phyloP scores from a whole-genome alignment of 768 basidiomycete genomes.

The Pulveroboletus sp. region DNA sequence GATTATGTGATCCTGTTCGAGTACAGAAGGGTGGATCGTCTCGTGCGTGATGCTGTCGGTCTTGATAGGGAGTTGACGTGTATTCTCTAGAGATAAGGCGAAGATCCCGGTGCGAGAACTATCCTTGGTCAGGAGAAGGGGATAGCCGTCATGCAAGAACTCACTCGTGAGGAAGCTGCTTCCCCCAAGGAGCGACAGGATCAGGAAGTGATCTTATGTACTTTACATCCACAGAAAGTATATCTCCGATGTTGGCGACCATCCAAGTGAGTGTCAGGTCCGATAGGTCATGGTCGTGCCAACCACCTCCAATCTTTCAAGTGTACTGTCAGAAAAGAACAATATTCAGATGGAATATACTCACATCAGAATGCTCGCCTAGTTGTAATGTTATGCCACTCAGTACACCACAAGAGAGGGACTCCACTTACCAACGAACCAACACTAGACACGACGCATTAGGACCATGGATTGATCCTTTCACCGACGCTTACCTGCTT shows the following conservation, averaged over 20 bases:
- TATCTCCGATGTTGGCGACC: conserved; percentile 51
- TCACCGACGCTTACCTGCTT: conserved; percentile 45
- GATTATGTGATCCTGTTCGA: conserved; percentile 38
- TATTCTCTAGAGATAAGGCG: conserved; percentile 37
- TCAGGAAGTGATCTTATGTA: conserved; percentile 48
- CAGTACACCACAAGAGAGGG: not conserved
- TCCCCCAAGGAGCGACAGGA: conserved; percentile 57
- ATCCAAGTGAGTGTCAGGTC: conserved; percentile 64
- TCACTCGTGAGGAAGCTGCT: conserved; percentile 59
- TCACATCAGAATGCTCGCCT: conserved; percentile 29
- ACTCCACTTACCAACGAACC: conserved; percentile 57
- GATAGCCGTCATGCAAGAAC: conserved; percentile 12
- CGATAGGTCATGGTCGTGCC: conserved; percentile 59
- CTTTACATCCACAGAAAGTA: conserved; percentile 50
- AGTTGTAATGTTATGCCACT: conserved; percentile 8
- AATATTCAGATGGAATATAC: not conserved
- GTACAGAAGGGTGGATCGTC: conserved; percentile 56
- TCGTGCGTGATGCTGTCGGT: conserved; percentile 50
- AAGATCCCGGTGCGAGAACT: conserved; percentile 58
- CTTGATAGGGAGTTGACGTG: conserved; percentile 45
- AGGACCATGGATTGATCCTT: not conserved
- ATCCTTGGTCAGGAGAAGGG: not conserved
- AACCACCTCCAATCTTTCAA: conserved; percentile 65
- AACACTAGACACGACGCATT: conserved; percentile 41
- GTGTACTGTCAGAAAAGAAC: not conserved